Evolutionary conservation across 805 yeast species (phyloP).

Genomic region (Yarrowia keelungensis): DNA sequence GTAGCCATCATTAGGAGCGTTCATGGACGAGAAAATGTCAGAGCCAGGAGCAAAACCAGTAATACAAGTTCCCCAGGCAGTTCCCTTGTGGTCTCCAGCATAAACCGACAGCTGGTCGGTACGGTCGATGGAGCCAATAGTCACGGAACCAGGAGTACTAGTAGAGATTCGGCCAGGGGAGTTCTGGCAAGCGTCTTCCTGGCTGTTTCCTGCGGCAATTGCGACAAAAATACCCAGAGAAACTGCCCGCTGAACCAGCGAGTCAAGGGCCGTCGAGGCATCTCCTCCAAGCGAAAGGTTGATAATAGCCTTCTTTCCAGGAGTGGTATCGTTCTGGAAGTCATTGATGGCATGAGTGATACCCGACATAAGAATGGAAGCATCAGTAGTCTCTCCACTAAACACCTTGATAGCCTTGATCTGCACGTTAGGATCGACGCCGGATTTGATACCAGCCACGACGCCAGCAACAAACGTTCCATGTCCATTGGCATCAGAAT

Average conservation of each 20-base stretch:
- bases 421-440: conserved; percentile 64
- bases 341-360: conserved; percentile 10
- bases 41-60: conserved; percentile 97
- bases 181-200: conserved; percentile 19
- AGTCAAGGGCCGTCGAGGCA: conserved; percentile 80
- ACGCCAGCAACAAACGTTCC: conserved; percentile 98
- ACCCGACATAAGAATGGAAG: conserved; percentile 4
- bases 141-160: background rate
- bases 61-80: conserved; percentile 78
- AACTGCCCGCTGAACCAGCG: conserved; percentile 89
- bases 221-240: conserved; percentile 73
- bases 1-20: conserved; percentile 45
- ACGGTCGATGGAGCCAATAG: conserved; percentile 1
- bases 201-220: conserved; percentile 12
- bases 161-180: conserved; percentile 1
- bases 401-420: conserved; percentile 67
- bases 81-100: conserved; percentile 3
- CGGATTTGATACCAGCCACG: conserved; percentile 52
- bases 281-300: conserved; percentile 97
- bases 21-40: conserved; percentile 68
- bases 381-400: conserved; percentile 49
- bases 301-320: conserved; percentile 49
- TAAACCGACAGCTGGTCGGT: background rate
- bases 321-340: conserved; percentile 51
- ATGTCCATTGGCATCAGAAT: conserved; percentile 89